A percentile compares a stretch with the other conserved stretches of the same genome.
Conservation (phyloP, 2,329 filamentous ascomycete genomes). For the Diplodia intermedia region DNA sequence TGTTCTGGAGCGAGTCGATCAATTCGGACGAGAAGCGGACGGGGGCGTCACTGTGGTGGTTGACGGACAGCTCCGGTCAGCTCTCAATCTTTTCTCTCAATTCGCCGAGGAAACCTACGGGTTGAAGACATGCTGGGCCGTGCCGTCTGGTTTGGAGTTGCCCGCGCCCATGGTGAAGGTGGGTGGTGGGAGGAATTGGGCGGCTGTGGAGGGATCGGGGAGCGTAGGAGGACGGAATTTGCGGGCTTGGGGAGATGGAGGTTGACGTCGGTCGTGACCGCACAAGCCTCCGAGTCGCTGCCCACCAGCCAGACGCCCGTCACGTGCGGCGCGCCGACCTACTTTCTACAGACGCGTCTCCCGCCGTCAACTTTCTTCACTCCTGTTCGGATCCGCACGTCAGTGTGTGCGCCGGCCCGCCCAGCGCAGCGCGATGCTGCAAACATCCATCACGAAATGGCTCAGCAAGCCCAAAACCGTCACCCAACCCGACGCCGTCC, state of each 20-base stretch:
- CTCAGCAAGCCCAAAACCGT: conserved; percentile 53
- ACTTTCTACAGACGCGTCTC: conserved; percentile 4
- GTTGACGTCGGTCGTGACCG: conserved; percentile 30
- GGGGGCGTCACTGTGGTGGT: conserved; percentile 61
- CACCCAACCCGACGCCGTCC: conserved; percentile 24
- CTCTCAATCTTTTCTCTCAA: conserved; percentile 38
- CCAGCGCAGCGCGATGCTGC: conserved; percentile 45
- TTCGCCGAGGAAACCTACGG: conserved; percentile 54
- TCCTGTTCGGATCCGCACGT: not conserved
- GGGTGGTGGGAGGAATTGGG: conserved; percentile 27
- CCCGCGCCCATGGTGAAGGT: conserved; percentile 64
- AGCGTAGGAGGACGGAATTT: conserved; percentile 19
- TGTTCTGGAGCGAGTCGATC: conserved; percentile 81
- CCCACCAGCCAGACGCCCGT: not conserved
- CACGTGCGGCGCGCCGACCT: conserved; percentile 26
- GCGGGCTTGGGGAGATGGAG: conserved; percentile 12
- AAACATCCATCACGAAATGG: conserved; percentile 57
- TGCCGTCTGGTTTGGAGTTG: conserved; percentile 65
- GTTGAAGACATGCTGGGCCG: conserved; percentile 66
- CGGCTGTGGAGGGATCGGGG: conserved; percentile 4
- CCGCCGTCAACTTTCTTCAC: not conserved
- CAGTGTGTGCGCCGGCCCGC: no score
- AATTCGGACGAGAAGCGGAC: conserved; percentile 80
- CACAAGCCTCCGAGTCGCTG: conserved; percentile 18
- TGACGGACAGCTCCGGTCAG: conserved; percentile 30